Evolutionary conservation across 225 moss, liverwort and hornwort genomes (phyloP).

Genomic region (Bryoerythrophyllum caledonicum): DNA sequence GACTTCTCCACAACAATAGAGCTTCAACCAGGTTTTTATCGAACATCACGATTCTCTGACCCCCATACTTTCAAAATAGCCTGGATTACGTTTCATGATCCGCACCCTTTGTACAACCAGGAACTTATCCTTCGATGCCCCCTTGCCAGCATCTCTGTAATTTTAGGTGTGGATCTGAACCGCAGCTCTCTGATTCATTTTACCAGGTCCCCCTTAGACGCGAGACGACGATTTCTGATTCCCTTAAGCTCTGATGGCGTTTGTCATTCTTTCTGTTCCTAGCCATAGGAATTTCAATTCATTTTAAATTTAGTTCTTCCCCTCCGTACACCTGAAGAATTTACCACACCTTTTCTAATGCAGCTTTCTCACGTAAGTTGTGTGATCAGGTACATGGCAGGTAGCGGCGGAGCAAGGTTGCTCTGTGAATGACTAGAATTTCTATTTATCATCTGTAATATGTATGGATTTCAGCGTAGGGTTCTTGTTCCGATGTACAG

Average conservation of each 20-base stretch:
- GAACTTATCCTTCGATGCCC: slow-evolving; percentile 17
- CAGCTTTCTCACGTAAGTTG: neutral
- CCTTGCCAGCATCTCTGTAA: slow-evolving; percentile 32
- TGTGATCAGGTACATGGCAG: neutral
- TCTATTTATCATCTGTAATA: neutral
- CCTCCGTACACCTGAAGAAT: neutral
- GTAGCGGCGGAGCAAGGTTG: neutral
- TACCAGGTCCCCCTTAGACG: slow-evolving; percentile 12
- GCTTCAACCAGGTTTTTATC: slow-evolving; percentile 15
- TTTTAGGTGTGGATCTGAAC: slow-evolving; percentile 30
- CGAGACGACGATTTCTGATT: slow-evolving; percentile 26
- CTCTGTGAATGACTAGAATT: neutral
- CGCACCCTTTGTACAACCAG: slow-evolving; percentile 30
- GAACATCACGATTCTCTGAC: slow-evolving; percentile 18
- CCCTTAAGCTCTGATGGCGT: slow-evolving; percentile 22
- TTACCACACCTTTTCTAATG: neutral
- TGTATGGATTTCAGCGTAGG: neutral
- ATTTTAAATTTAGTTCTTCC: neutral
- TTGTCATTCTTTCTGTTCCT: neutral
- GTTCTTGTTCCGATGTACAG: neutral
- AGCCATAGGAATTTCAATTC: neutral
- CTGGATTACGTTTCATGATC: slow-evolving; percentile 8
- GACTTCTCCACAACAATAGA: slow-evolving; percentile 29
- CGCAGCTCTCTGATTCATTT: slow-evolving; percentile 31
- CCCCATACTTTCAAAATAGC: slow-evolving; percentile 27